Percentiles rank a stretch among this genome's conserved stretches.
phyloP scores from a whole-genome alignment of 2,329 filamentous ascomycete genomes.

The Monosporascus sp. region DNA sequence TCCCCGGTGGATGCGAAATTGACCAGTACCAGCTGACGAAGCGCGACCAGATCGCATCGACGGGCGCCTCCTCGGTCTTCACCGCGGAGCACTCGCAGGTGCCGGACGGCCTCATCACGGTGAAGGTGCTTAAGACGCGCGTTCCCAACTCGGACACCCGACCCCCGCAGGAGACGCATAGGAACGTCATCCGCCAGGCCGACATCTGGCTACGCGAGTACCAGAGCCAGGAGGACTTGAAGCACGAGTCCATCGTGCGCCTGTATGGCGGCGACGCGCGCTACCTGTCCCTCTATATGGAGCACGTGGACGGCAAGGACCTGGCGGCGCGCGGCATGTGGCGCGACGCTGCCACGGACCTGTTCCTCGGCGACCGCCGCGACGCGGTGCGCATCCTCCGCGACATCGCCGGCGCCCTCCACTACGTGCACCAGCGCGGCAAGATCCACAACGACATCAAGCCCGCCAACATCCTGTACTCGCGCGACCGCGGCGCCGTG shows the following conservation, averaged over 20 bases:
- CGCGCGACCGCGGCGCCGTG: conserved; percentile 50
- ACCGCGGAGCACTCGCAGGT: conserved; percentile 48
- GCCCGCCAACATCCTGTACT: conserved; percentile 57
- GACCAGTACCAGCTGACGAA: conserved; percentile 52
- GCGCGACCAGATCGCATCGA: conserved; percentile 50
- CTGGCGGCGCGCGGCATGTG: conserved; percentile 44
- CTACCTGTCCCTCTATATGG: conserved; percentile 56
- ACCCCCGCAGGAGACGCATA: conserved; percentile 41
- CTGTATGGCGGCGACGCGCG: conserved; percentile 55
- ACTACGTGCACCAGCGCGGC: conserved; percentile 49
- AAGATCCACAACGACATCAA: conserved; percentile 59
- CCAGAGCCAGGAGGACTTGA: conserved; percentile 47
- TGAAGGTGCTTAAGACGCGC: conserved; percentile 55
- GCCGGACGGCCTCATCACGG: conserved; percentile 49
- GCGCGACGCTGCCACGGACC: conserved; percentile 41
- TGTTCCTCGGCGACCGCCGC: conserved; percentile 42
- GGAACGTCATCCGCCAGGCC: conserved; percentile 52
- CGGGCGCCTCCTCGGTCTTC: conserved; percentile 50
- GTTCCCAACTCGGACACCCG: conserved; percentile 34
- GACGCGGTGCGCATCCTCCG: conserved; percentile 48
- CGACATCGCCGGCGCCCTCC: conserved; percentile 48
- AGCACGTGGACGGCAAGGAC: conserved; percentile 53
- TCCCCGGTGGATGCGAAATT: conserved; percentile 45
- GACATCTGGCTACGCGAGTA: conserved; percentile 56
- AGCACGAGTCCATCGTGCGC: conserved; percentile 53